Evolutionary conservation across 257 asterid genomes (phyloP).

Genomic region (Ilex asprella): DNA sequence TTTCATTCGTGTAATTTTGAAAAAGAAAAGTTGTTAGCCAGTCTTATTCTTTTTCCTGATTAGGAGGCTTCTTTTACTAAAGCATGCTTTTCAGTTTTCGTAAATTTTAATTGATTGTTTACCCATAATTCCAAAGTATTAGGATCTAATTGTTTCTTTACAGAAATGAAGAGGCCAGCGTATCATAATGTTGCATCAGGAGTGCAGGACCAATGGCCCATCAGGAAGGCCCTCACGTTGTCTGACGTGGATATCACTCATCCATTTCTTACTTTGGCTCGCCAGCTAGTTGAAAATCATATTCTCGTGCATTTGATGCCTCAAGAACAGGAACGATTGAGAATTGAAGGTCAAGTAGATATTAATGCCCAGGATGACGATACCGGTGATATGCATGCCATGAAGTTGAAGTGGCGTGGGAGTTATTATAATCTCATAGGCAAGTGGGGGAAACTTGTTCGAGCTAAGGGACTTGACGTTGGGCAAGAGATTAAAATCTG

Average conservation of each 20-base stretch:
- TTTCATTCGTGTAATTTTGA: too few relatives aligned
- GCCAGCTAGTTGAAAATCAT: slow-evolving; percentile 50
- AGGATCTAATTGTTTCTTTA: slow-evolving; percentile 5
- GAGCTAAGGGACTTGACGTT: slow-evolving; percentile 49
- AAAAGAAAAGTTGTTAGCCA: too few relatives aligned
- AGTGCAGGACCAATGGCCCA: slow-evolving; percentile 46
- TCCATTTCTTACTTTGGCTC: slow-evolving; percentile 47
- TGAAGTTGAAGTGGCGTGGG: slow-evolving; percentile 57
- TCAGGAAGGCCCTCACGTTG: slow-evolving; percentile 47
- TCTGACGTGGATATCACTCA: slow-evolving; percentile 57
- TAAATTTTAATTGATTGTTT: too few relatives aligned
- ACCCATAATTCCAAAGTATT: background rate
- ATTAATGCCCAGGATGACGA: slow-evolving; percentile 50
- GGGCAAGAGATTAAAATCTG: slow-evolving; percentile 49
- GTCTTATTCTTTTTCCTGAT: too few relatives aligned
- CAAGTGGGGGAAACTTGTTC: slow-evolving; percentile 54
- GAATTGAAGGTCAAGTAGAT: slow-evolving; percentile 42
- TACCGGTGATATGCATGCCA: slow-evolving; percentile 34
- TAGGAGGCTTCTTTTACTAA: too few relatives aligned
- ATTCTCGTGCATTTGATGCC: slow-evolving; percentile 37
- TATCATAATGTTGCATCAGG: slow-evolving; percentile 30
- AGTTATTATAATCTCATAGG: slow-evolving; percentile 48
- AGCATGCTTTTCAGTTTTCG: too few relatives aligned
- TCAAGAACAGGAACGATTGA: slow-evolving; percentile 36
- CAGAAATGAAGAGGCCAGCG: slow-evolving; percentile 40